phyloP scores from a whole-genome alignment of 441 rosid genomes.

The Bruguiera hainesii region DNA sequence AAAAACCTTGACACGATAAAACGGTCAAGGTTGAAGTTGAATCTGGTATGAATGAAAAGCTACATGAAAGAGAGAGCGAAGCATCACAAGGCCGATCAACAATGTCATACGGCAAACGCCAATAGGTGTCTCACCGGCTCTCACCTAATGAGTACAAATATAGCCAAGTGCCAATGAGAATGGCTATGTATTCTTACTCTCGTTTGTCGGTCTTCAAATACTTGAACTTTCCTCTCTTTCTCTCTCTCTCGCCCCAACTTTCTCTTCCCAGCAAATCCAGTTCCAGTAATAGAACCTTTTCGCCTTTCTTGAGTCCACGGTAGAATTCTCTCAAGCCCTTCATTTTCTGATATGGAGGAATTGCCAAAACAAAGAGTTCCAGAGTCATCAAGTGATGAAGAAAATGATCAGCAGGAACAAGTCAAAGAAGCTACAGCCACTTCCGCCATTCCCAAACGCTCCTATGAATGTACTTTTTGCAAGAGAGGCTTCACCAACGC shows the following conservation, averaged over 20 bases:
- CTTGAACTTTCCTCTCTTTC: background rate
- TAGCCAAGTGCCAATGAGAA: constrained; percentile 20
- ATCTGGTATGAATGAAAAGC: constrained; percentile 16
- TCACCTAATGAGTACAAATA: constrained; percentile 10
- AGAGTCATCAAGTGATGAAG: constrained; percentile 32
- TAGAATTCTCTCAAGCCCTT: background rate
- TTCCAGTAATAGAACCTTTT: constrained; percentile 1
- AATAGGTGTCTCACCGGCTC: constrained; percentile 21
- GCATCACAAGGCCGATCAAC: constrained; percentile 27
- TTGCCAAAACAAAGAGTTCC: constrained; percentile 24
- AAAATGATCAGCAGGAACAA: constrained; percentile 17
- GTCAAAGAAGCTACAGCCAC: constrained; percentile 23
- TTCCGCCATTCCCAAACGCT: constrained; percentile 21
- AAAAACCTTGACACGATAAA: constrained; percentile 1
- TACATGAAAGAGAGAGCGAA: constrained; percentile 8
- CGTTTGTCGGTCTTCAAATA: constrained; percentile 1
- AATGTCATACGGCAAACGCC: constrained; percentile 26
- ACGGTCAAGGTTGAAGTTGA: constrained; percentile 6
- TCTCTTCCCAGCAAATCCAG: background rate
- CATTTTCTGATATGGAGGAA: constrained; percentile 25
- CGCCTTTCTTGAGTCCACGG: background rate
- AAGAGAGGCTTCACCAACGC: constrained; percentile 81
- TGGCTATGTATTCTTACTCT: constrained; percentile 36
- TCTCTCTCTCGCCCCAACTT: constrained; percentile 6
- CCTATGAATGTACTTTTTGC: constrained; percentile 65